Percentiles rank a stretch among this genome's conserved stretches.
These are phyloP conservation scores for Penicillium crystallinum DNA, from an alignment of 495 filamentous ascomycete species.

Conservation along the genomic window DNA sequence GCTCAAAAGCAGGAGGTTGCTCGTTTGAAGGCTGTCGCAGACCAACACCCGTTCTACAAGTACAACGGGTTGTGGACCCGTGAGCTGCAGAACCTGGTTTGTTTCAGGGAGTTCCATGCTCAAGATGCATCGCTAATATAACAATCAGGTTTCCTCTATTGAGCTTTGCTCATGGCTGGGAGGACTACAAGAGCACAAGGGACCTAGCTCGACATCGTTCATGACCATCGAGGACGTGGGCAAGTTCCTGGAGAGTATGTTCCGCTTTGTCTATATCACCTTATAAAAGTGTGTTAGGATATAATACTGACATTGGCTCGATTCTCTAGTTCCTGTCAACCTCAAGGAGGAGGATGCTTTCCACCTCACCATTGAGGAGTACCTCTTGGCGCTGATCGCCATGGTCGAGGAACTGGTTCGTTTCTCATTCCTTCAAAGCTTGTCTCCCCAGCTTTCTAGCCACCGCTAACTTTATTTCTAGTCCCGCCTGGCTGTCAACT, in stretches of 20 bases:
- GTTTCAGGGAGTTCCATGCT: slow-evolving; percentile 3
- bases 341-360: slow-evolving; percentile 86
- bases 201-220: slow-evolving; percentile 44
- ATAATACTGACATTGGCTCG: neutral
- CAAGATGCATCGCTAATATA: slow-evolving; percentile 1
- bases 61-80: slow-evolving; percentile 83
- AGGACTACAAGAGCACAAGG: slow-evolving; percentile 48
- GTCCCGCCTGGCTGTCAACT: slow-evolving; percentile 89
- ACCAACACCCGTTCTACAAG: slow-evolving; percentile 91
- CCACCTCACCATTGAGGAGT: slow-evolving; percentile 95
- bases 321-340: slow-evolving; percentile 76
- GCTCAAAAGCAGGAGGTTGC: slow-evolving; percentile 41
- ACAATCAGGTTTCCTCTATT: slow-evolving; percentile 53
- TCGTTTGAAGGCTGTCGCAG: slow-evolving; percentile 62
- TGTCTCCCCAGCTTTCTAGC: neutral
- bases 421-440: neutral
- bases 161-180: slow-evolving; percentile 76
- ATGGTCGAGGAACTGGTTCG: slow-evolving; percentile 83
- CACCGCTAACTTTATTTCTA: slow-evolving; percentile 19
- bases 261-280: neutral
- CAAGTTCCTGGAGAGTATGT: slow-evolving; percentile 62
- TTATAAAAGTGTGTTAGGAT: neutral
- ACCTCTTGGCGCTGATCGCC: slow-evolving; percentile 77
- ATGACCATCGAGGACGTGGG: slow-evolving; percentile 87
- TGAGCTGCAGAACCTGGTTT: slow-evolving; percentile 74